Evolutionary conservation across 2,329 filamentous ascomycete species (phyloP), one percentile per base, ranked within the genome.

Genomic region (Ilyonectria mors-panacis): DNA sequence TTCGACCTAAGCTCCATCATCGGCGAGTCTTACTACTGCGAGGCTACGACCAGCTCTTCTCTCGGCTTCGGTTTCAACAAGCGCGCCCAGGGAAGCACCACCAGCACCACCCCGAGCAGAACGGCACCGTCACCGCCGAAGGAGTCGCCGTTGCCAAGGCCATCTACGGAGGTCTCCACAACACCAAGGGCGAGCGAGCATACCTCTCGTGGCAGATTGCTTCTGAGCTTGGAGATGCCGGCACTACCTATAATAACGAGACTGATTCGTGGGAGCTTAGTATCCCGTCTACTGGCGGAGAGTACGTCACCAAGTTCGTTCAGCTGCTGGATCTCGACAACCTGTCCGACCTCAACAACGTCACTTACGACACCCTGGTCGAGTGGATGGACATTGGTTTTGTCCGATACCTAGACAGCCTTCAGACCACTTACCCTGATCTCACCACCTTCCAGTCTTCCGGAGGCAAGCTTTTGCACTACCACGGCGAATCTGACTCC

Each of bases 381-480:
- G 80, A 82, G 17, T 89, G 86, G 86, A 89, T 89, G 81, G 76
- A 81, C 44, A 79, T 76, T 6, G 87, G 83, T 6, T 81, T 84
- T 80, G 73, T 83, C 53, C 80, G 80, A 44, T 90, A 87, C 76
- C 66, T 80, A 33, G 85, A 87, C 71, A 84, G 76, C 54, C 80
- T 88, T 4, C 87, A 89, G 71, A 89, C 86, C 9, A 88, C 84
- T 1, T 73, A 83, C 26, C 85, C 86, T 0, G 87, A 90, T 69
- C 79, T 89, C 1, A 85, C 83, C 0, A 69, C 79, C 9, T 88
- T 88, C 80, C 78, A 85, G 35, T 63, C 78, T 2, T 71, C 80
- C 0, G 87, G 87, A 26, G 87, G 86, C 58, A 90, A 90, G 76
- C 77, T 90, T 4, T 78, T 90, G 12, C 87, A 89, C 75, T 88